These are phyloP conservation scores for Fusarium illudens DNA, from an alignment of 2,329 filamentous ascomycete genomes.

Conservation along the genomic window DNA sequence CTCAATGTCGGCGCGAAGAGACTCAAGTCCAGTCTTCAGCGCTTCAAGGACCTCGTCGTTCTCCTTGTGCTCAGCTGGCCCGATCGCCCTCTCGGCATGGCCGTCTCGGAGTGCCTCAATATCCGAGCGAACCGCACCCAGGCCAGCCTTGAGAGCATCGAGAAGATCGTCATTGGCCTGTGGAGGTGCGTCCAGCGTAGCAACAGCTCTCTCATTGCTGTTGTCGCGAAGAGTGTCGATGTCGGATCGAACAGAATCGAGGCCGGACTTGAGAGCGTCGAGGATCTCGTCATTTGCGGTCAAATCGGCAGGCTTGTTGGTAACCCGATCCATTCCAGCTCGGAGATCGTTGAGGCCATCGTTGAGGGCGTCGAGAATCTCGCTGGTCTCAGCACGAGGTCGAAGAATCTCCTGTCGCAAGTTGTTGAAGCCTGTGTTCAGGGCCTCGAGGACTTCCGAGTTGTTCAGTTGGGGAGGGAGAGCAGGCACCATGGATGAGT, in stretches of 20 bases:
- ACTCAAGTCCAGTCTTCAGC: conserved; percentile 34
- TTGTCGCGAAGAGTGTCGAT: conserved; percentile 78
- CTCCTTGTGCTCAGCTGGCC: conserved; percentile 57
- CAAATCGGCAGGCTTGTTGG: conserved; percentile 82
- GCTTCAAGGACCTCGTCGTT: conserved; percentile 86
- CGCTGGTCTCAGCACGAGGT: conserved; percentile 76
- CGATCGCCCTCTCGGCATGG: conserved; percentile 55
- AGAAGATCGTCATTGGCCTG: conserved; percentile 88
- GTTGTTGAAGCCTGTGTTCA: conserved; percentile 76
- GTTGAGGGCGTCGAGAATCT: conserved; percentile 88
- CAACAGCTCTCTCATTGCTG: conserved; percentile 60
- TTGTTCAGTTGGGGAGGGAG: conserved; percentile 54
- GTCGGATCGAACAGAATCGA: conserved; percentile 78
- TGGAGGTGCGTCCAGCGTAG: conserved; percentile 40
- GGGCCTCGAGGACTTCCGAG: conserved; percentile 74
- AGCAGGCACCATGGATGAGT: conserved; percentile 71
- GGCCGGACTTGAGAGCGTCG: conserved; percentile 83
- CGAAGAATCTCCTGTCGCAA: conserved; percentile 79
- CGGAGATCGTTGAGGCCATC: conserved; percentile 85
- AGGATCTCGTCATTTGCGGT: conserved; percentile 90
- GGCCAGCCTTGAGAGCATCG: conserved; percentile 83
- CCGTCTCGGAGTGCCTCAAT: conserved; percentile 77
- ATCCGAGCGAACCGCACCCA: conserved; percentile 78
- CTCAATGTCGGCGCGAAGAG: conserved; percentile 37
- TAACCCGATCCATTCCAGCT: conserved; percentile 77